Conservation (phyloP, 108 stramenopile species). For the Stephanodiscus minutulus region DNA sequence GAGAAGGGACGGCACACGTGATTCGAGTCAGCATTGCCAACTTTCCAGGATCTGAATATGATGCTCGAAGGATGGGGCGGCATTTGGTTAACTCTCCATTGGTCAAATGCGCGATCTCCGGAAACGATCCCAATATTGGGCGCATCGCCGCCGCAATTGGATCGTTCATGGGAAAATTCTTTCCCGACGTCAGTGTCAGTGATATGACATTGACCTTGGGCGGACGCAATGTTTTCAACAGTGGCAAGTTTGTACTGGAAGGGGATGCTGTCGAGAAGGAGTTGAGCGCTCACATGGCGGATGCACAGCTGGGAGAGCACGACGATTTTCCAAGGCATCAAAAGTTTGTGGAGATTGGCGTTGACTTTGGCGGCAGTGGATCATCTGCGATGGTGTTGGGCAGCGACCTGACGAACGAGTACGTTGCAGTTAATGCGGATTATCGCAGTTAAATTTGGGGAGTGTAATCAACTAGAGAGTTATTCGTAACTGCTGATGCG, state of each 20-base stretch:
- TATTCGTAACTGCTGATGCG: background rate
- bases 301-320: constrained; percentile 76
- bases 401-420: constrained; percentile 94
- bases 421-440: constrained; percentile 96
- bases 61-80: constrained; percentile 88
- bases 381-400: constrained; percentile 78
- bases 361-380: constrained; percentile 71
- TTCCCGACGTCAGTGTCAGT: constrained; percentile 57
- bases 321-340: constrained; percentile 91
- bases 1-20: constrained; percentile 98
- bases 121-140: constrained; percentile 99
- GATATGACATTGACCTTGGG: constrained; percentile 82
- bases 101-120: constrained; percentile 95
- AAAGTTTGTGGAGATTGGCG: constrained; percentile 85
- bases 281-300: constrained; percentile 88
- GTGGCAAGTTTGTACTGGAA: constrained; percentile 93
- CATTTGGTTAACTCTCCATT: constrained; percentile 94
- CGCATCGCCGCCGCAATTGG: constrained; percentile 95
- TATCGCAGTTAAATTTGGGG: constrained; percentile 81
- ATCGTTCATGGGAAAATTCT: constrained; percentile 88
- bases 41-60: constrained; percentile 78
- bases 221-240: constrained; percentile 85
- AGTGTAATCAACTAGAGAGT: too few species aligned
- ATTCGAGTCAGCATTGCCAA: constrained; percentile 86
- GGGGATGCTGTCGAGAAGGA: constrained; percentile 88